phyloP scores from a whole-genome alignment of 805 yeast species.

The Starmerella bombi region DNA sequence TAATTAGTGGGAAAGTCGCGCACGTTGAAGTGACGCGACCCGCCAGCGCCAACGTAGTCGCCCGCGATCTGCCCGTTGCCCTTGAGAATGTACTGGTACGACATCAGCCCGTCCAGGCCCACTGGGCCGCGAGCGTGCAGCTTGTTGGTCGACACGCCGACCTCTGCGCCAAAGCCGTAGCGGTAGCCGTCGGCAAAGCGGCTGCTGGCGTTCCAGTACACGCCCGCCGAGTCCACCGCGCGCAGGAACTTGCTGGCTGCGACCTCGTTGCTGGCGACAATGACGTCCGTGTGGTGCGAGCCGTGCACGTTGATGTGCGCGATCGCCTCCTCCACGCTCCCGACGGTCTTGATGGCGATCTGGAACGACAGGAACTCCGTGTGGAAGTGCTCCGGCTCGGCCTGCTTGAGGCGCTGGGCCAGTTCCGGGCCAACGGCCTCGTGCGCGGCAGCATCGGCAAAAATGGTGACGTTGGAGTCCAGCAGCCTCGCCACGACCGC shows the following conservation, averaged over 20 bases:
- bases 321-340: slow-evolving; percentile 57
- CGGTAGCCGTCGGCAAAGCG: slow-evolving; percentile 98
- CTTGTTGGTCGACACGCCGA: slow-evolving; percentile 92
- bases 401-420: slow-evolving; percentile 22
- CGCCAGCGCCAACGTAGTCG: slow-evolving; percentile 90
- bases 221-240: slow-evolving; percentile 90
- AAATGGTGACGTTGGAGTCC: slow-evolving; percentile 59
- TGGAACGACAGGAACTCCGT: slow-evolving; percentile 76
- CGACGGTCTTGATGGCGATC: slow-evolving; percentile 57
- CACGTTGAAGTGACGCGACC: slow-evolving; percentile 63
- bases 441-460: slow-evolving; percentile 30
- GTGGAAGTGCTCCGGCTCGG: slow-evolving; percentile 57
- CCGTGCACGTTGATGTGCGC: slow-evolving; percentile 79
- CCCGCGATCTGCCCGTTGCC: slow-evolving; percentile 90
- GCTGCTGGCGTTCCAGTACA: slow-evolving; percentile 94
- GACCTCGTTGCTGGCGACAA: slow-evolving; percentile 60
- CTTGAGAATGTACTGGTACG: slow-evolving; percentile 83
- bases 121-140: slow-evolving; percentile 98
- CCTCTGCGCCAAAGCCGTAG: slow-evolving; percentile 97
- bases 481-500: slow-evolving; percentile 32
- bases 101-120: slow-evolving; percentile 91
- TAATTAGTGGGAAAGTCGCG: slow-evolving; percentile 14
- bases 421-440: slow-evolving; percentile 1
- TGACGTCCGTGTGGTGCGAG: slow-evolving; percentile 91
- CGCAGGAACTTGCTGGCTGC: slow-evolving; percentile 65